Evolutionary conservation across 768 basidiomycete species (phyloP), one percentile per base, ranked within the genome.

Genomic region (Amanita brunnescens): DNA sequence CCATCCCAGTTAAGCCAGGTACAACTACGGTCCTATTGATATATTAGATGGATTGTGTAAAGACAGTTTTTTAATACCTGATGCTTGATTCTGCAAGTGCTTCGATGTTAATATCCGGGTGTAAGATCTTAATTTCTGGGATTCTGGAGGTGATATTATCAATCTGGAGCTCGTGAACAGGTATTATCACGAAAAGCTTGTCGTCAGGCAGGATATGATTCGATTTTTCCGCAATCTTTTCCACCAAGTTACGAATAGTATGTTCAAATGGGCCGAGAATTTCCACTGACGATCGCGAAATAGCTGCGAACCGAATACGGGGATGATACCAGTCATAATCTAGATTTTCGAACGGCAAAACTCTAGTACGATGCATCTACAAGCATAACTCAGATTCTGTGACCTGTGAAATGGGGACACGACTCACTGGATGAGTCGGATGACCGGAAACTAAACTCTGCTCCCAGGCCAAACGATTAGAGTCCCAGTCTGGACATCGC

Each of bases 401-500:
- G 26, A 16, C 32, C 13, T 34, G 6, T 2, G 37, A 16, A 13
- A 9, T 20, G 26, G n/a, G 10, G 7, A 4, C 29, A 34, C 14
- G 6, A 62, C 68, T 44, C 57, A 78, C 78, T 12, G 79, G 79
- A 55, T 81, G 79, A 1, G 78, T 80, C 20, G 79, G 79, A 61
- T 81, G 79, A 1, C 79, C 79, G 14, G 75, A 72, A 8, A 80
- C 71, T 14, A 81, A 67, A 55, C 77, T 77, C 58, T 81, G 79
- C 57, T 81, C 79, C 75, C 78, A 81, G 56, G 74, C 66, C 48
- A 78, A 76, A 2, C 73, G 62, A 7, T 69, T 46, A 16, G 74
- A 76, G 16, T 56, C 52, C 35, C 76, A 57, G 33, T 62, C 60
- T 20, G 78, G 78, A 54, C 72, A 73, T 32, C 18, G 44, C 1